Conservation (phyloP, 805 yeast genomes). For the Ogataea haglerorum region DNA sequence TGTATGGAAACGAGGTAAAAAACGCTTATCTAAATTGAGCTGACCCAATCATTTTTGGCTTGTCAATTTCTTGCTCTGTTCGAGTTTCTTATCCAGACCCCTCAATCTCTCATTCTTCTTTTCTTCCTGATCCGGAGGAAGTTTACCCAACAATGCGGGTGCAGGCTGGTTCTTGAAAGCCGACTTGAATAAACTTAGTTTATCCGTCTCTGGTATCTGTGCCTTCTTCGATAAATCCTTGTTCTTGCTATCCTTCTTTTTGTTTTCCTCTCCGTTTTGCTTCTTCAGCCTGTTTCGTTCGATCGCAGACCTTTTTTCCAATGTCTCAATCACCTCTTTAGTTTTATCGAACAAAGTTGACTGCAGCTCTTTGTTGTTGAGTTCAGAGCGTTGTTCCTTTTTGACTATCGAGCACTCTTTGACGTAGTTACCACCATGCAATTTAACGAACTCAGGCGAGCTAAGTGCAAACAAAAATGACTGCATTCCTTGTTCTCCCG, state of each 20-base stretch:
- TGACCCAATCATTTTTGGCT: too few species aligned
- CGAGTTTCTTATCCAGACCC: slow-evolving; percentile 25
- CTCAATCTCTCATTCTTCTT: slow-evolving; percentile 18
- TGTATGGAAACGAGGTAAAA: neutral
- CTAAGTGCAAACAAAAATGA: slow-evolving; percentile 62
- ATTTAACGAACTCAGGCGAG: slow-evolving; percentile 65
- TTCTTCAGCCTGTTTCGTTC: slow-evolving; percentile 46
- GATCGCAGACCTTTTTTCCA: slow-evolving; percentile 72
- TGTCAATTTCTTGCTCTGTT: slow-evolving; percentile 2
- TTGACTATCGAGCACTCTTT: slow-evolving; percentile 64
- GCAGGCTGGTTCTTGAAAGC: slow-evolving; percentile 21
- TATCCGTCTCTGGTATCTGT: slow-evolving; percentile 9
- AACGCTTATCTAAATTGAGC: neutral
- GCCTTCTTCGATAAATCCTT: neutral
- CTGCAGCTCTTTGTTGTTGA: slow-evolving; percentile 57
- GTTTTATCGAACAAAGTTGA: slow-evolving; percentile 59
- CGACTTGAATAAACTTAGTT: slow-evolving; percentile 21
- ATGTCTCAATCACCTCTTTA: slow-evolving; percentile 46
- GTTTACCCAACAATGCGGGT: slow-evolving; percentile 1
- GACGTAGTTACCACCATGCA: slow-evolving; percentile 65
- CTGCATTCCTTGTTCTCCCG: slow-evolving; percentile 77
- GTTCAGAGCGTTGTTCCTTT: slow-evolving; percentile 58
- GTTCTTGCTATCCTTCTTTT: too few species aligned
- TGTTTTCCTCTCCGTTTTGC: slow-evolving; percentile 1
- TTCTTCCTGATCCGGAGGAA: slow-evolving; percentile 10